These are phyloP conservation scores for Leccinum barrowsii DNA, from an alignment of 768 basidiomycete genomes.

Conservation along the genomic window DNA sequence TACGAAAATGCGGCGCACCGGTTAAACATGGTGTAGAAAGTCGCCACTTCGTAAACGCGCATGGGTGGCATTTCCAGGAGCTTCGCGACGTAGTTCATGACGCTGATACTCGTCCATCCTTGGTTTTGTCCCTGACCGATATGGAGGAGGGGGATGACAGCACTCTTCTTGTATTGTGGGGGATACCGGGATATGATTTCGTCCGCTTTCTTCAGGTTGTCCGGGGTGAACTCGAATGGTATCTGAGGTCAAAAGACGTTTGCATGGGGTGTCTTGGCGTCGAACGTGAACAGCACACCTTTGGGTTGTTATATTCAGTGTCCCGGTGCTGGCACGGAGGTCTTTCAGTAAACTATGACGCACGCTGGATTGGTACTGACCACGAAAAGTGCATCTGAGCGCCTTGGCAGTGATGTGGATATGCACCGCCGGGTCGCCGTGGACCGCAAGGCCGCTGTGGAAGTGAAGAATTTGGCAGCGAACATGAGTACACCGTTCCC, in stretches of 20 bases:
- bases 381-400: slow-evolving; percentile 85
- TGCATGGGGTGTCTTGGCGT: background rate
- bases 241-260: slow-evolving; percentile 49
- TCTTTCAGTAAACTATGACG: slow-evolving; percentile 12
- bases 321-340: slow-evolving; percentile 75
- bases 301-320: slow-evolving; percentile 91
- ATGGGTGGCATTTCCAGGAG: slow-evolving; percentile 93
- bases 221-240: slow-evolving; percentile 78
- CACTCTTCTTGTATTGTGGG: slow-evolving; percentile 97
- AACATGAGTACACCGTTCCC: slow-evolving; percentile 19
- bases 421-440: slow-evolving; percentile 25
- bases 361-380: slow-evolving; percentile 44
- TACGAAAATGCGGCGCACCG: slow-evolving; percentile 48
- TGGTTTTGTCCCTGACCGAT: slow-evolving; percentile 97
- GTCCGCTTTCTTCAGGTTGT: slow-evolving; percentile 81
- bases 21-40: slow-evolving; percentile 99
- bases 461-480: slow-evolving; percentile 11
- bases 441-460: slow-evolving; percentile 16
- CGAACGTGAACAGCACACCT: slow-evolving; percentile 40
- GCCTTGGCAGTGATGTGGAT: slow-evolving; percentile 41
- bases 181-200: slow-evolving; percentile 94
- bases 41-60: slow-evolving; percentile 99
- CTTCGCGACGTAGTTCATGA: slow-evolving; percentile 98
- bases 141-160: slow-evolving; percentile 94
- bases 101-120: slow-evolving; percentile 96